Evolutionary conservation across 1,284 basidiomycete genomes (phyloP).

Genomic region (Naganishia cerealis): DNA sequence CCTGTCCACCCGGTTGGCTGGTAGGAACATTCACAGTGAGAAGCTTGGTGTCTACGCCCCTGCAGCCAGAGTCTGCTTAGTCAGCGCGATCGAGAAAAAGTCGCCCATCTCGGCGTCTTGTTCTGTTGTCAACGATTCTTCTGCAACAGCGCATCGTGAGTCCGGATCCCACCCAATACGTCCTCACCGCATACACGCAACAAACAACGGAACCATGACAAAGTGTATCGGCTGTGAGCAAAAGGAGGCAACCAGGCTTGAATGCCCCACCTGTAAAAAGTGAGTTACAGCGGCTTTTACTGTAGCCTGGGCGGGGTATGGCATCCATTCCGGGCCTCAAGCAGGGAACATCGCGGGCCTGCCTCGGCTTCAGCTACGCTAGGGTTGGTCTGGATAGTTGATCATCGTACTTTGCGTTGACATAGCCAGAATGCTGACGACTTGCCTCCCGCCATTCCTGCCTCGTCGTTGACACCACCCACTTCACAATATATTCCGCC

Average conservation of each 20-base stretch:
- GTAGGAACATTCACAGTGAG: too few relatives aligned
- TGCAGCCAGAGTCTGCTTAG: background rate
- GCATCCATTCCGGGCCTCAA: too few relatives aligned
- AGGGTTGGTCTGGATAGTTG: background rate
- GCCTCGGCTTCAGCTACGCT: background rate
- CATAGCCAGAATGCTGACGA: constrained; percentile 1
- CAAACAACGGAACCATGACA: constrained; percentile 27
- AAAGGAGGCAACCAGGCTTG: constrained; percentile 51
- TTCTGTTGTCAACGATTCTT: background rate
- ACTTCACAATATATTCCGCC: background rate
- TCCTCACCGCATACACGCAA: background rate
- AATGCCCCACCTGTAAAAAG: constrained; percentile 55
- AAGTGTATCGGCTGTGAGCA: constrained; percentile 50
- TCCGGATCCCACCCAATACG: background rate
- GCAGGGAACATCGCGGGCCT: too few relatives aligned
- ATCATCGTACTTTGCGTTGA: background rate
- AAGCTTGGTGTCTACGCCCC: too few relatives aligned
- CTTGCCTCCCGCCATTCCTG: background rate
- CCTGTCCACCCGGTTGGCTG: too few relatives aligned
- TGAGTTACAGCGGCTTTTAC: constrained; percentile 34
- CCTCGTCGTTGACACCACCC: background rate
- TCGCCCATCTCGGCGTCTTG: background rate
- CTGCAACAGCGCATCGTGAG: too few relatives aligned
- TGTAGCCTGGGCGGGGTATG: background rate
- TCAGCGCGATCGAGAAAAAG: constrained; percentile 15